A percentile compares a stretch with the other conserved stretches of the same genome.
phyloP scores from a whole-genome alignment of 139 green algal genomes.

The Chlorella sorokiniana region DNA sequence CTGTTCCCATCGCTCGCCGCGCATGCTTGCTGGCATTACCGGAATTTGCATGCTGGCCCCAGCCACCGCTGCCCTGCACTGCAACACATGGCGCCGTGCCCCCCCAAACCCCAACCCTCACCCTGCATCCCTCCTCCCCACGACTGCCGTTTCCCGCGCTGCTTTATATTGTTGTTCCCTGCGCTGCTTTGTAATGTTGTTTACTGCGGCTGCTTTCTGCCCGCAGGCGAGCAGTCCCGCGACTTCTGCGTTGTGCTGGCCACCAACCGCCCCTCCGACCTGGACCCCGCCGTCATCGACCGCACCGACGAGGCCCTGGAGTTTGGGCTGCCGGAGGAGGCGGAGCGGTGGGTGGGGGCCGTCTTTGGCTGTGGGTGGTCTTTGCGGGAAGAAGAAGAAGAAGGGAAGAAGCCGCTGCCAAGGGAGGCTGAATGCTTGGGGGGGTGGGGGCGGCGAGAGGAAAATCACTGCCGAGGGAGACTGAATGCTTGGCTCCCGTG shows the following conservation, averaged over 20 bases:
- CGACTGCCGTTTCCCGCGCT: background rate
- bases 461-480: too few relatives aligned
- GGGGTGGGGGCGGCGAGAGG: too few relatives aligned
- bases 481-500: too few relatives aligned
- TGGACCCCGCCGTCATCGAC: slow-evolving; percentile 94
- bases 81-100: too few relatives aligned
- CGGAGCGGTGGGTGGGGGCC: slow-evolving; percentile 57
- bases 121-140: background rate
- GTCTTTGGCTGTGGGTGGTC: background rate
- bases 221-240: slow-evolving; percentile 29
- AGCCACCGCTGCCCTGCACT: too few relatives aligned
- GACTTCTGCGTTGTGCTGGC: slow-evolving; percentile 92
- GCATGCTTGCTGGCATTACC: too few relatives aligned
- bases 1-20: too few relatives aligned
- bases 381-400: background rate
- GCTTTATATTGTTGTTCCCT: background rate
- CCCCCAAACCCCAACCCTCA: too few relatives aligned
- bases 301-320: slow-evolving; percentile 96
- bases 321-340: slow-evolving; percentile 78
- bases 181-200: background rate
- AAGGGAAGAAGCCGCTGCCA: too few relatives aligned
- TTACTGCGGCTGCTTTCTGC: background rate
- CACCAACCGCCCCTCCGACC: slow-evolving; percentile 91
- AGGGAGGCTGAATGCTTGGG: background rate
- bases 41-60: too few relatives aligned